Evolutionary conservation across 129 eudicot genomes (phyloP).

Genomic region (Escallonia herrerae): DNA sequence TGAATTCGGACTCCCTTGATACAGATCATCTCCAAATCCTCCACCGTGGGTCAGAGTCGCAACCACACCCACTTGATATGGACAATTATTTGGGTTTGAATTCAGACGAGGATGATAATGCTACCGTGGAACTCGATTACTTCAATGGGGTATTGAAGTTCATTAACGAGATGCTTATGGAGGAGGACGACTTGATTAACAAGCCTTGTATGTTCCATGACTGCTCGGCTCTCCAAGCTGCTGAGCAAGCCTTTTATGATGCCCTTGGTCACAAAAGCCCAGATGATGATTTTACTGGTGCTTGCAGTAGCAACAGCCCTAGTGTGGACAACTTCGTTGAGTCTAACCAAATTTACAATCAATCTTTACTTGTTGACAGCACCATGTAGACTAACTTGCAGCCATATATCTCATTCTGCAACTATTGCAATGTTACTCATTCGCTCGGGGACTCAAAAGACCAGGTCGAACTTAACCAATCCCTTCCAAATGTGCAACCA

Average conservation of each 20-base stretch:
- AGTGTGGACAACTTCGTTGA: not conserved
- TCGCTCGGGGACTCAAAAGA: not conserved
- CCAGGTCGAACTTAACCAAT: too few relatives aligned
- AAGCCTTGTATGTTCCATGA: constrained; percentile 48
- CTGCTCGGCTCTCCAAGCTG: constrained; percentile 53
- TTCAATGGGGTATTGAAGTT: constrained; percentile 44
- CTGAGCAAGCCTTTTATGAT: constrained; percentile 46
- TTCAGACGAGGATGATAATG: not conserved
- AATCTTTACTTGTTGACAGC: constrained; percentile 1
- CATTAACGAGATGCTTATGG: constrained; percentile 53
- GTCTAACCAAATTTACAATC: constrained; percentile 1
- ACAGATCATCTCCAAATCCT: not conserved
- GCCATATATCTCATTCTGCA: constrained; percentile 1
- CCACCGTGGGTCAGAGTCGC: not conserved
- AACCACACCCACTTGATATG: not conserved
- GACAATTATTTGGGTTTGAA: not conserved
- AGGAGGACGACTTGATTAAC: constrained; percentile 49
- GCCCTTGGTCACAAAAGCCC: constrained; percentile 27
- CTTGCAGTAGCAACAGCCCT: not conserved
- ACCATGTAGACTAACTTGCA: not conserved
- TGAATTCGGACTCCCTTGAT: not conserved
- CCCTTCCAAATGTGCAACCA: not conserved
- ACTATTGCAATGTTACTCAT: not conserved
- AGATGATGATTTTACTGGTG: not conserved
- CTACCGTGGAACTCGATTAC: constrained; percentile 21